A percentile compares a stretch with the other conserved stretches of the same genome.
Evolutionary conservation across 2,329 filamentous ascomycete genomes (phyloP).

Genomic region (Dactylellina haptotyla): DNA sequence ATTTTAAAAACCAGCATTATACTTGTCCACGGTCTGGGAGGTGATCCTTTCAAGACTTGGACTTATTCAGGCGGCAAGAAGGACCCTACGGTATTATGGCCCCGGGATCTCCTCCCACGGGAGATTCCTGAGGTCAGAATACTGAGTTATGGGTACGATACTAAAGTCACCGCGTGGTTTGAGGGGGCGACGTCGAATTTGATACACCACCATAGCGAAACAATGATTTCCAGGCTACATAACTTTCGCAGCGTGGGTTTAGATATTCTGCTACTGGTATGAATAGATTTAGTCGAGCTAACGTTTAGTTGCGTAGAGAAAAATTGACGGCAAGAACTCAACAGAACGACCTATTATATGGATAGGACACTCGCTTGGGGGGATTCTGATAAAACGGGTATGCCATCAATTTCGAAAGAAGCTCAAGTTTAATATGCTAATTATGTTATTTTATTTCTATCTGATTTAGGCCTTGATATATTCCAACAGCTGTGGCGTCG

Average conservation of each 20-base stretch:
- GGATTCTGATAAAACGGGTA: conserved; percentile 57
- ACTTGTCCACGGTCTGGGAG: conserved; percentile 57
- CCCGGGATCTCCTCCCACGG: conserved; percentile 57
- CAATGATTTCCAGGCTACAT: conserved; percentile 57
- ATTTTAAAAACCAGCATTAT: conserved; percentile 55
- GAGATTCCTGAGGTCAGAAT: conserved; percentile 59
- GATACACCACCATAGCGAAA: conserved; percentile 58
- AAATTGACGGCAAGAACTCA: conserved; percentile 55
- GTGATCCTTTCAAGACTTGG: conserved; percentile 58
- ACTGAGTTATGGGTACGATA: conserved; percentile 59
- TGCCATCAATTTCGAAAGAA: background rate
- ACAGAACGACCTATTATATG: conserved; percentile 57
- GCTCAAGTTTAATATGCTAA: background rate
- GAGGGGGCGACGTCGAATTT: conserved; percentile 57
- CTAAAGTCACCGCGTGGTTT: conserved; percentile 56
- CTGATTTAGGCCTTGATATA: conserved; percentile 56
- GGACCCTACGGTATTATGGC: conserved; percentile 57
- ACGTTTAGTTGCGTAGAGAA: conserved; percentile 39
- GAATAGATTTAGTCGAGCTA: background rate
- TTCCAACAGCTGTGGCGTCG: conserved; percentile 56
- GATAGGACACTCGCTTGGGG: conserved; percentile 57
- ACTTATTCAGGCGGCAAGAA: conserved; percentile 54
- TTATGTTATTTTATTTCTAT: conserved; percentile 13
- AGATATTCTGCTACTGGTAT: no score
- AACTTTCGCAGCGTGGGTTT: conserved; percentile 56